Conservation (phyloP, 1,284 basidiomycete genomes). For the Pseudomicrostroma phylloplanum region DNA sequence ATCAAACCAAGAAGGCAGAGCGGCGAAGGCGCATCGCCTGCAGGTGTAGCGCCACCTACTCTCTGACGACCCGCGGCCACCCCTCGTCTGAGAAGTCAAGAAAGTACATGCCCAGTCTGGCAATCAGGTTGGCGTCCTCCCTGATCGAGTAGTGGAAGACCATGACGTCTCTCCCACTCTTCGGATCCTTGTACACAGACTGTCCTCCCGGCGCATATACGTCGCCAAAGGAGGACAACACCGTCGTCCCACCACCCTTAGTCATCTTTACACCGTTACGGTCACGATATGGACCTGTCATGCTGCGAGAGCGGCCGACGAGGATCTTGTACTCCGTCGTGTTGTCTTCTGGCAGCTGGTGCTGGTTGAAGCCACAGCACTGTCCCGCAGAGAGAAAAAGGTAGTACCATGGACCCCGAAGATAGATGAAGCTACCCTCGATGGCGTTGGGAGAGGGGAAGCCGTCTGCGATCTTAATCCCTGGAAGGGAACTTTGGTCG, state of each 20-base stretch:
- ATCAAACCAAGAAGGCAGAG: too few species aligned
- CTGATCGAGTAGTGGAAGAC: conserved; percentile 2
- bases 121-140: not conserved
- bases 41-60: not conserved
- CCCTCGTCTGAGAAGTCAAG: conserved; percentile 3
- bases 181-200: conserved; percentile 6
- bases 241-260: not conserved
- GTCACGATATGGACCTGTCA: not conserved
- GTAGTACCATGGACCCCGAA: not conserved
- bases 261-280: not conserved
- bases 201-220: conserved; percentile 1
- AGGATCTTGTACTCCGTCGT: conserved; percentile 3
- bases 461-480: not conserved
- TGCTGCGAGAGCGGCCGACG: not conserved
- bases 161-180: conserved; percentile 1
- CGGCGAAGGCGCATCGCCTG: too few species aligned
- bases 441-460: not conserved
- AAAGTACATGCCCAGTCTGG: conserved; percentile 3
- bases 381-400: conserved; percentile 1
- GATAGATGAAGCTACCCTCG: not conserved
- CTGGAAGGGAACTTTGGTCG: not conserved
- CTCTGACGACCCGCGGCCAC: not conserved
- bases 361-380: conserved; percentile 3
- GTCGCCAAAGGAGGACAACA: not conserved
- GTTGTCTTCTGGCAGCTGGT: not conserved